phyloP scores from a whole-genome alignment of 257 asterid species.

The Primulina tabacum region DNA sequence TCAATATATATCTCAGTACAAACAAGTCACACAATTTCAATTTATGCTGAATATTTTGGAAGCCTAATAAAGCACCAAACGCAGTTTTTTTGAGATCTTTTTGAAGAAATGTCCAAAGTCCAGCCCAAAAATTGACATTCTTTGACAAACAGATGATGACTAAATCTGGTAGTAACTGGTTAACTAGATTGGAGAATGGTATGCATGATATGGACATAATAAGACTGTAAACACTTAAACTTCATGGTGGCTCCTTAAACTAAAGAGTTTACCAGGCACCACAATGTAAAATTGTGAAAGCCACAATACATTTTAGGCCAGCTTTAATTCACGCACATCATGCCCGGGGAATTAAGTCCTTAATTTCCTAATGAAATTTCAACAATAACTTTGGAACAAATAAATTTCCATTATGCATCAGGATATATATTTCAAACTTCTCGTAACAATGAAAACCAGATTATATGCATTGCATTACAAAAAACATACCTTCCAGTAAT shows the following conservation, averaged over 20 bases:
- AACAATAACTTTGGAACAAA: not conserved
- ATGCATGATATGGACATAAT: not conserved
- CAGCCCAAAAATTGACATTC: too few species aligned
- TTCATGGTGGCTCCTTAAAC: not conserved
- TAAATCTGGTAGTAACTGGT: constrained; percentile 9
- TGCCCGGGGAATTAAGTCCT: too few species aligned
- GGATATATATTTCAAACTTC: not conserved
- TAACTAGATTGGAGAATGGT: constrained; percentile 4
- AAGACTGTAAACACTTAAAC: not conserved
- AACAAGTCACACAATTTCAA: too few species aligned
- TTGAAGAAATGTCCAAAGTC: not conserved
- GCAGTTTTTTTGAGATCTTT: not conserved
- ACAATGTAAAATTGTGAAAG: not conserved
- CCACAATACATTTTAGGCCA: too few species aligned
- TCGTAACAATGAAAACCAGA: not conserved
- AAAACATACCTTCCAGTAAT: constrained; percentile 83
- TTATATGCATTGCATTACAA: not conserved
- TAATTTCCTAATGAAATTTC: not conserved
- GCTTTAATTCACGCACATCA: not conserved
- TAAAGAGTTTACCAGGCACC: not conserved
- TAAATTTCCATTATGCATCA: not conserved
- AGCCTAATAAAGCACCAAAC: too few species aligned
- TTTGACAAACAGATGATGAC: too few species aligned
- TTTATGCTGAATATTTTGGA: too few species aligned
- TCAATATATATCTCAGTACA: too few species aligned